phyloP scores from a whole-genome alignment of 345 rosid species.

The Moricandia arvensis region DNA sequence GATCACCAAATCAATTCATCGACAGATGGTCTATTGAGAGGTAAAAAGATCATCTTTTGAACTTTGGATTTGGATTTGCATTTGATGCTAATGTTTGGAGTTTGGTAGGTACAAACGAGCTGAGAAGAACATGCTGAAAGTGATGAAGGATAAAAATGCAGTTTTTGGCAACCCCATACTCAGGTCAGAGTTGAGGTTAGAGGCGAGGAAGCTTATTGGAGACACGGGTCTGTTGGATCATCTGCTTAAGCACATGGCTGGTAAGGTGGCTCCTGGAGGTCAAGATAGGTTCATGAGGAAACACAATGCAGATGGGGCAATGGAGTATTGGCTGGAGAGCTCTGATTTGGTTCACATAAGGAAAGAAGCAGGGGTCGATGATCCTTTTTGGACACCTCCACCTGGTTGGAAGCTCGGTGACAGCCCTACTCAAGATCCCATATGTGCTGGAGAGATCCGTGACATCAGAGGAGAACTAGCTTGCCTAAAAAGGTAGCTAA shows the following conservation, averaged over 20 bases:
- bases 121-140: constrained; percentile 79
- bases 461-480: constrained; percentile 37
- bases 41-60: constrained; percentile 37
- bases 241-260: constrained; percentile 94
- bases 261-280: constrained; percentile 90
- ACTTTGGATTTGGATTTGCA: background rate
- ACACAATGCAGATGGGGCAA: constrained; percentile 91
- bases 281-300: constrained; percentile 78
- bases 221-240: constrained; percentile 96
- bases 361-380: constrained; percentile 79
- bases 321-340: constrained; percentile 96
- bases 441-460: constrained; percentile 65
- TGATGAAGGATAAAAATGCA: constrained; percentile 78
- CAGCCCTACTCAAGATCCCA: constrained; percentile 74
- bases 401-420: constrained; percentile 95
- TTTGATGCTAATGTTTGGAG: constrained; percentile 1
- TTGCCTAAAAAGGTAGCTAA: constrained; percentile 53
- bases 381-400: constrained; percentile 95
- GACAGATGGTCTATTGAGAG: constrained; percentile 80
- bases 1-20: constrained; percentile 41
- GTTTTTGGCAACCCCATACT: constrained; percentile 64
- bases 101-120: constrained; percentile 73
- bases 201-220: constrained; percentile 87
- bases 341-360: constrained; percentile 68
- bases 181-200: constrained; percentile 69